phyloP scores from a whole-genome alignment of 495 filamentous ascomycete genomes.

The Penicillium flavigenum region DNA sequence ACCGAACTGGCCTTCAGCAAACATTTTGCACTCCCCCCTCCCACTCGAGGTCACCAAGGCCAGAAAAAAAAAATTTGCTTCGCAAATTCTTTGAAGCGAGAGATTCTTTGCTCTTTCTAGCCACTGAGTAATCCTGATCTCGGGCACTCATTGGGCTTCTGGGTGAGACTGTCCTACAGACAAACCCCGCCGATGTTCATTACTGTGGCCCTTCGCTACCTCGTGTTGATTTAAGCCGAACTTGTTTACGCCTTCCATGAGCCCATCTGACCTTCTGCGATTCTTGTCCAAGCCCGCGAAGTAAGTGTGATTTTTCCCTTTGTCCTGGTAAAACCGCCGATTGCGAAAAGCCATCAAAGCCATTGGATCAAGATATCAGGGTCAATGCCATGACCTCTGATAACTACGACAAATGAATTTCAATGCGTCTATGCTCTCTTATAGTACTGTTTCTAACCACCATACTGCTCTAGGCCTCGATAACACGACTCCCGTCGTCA shows the following conservation, averaged over 20 bases:
- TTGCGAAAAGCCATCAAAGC: neutral
- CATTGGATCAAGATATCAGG: slow-evolving; percentile 1
- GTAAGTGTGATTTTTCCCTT: slow-evolving; percentile 53
- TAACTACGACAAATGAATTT: neutral
- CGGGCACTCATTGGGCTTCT: slow-evolving; percentile 26
- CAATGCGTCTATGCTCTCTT: neutral
- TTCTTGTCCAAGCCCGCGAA: slow-evolving; percentile 96
- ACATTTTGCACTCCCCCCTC: slow-evolving; percentile 24
- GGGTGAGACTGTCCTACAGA: slow-evolving; percentile 18
- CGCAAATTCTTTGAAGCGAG: slow-evolving; percentile 4
- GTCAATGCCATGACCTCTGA: neutral
- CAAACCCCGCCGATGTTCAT: slow-evolving; percentile 38
- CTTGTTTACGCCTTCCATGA: slow-evolving; percentile 68
- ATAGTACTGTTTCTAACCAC: slow-evolving; percentile 14
- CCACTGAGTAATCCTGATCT: slow-evolving; percentile 17
- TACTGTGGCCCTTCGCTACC: slow-evolving; percentile 38
- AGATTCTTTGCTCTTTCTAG: slow-evolving; percentile 8
- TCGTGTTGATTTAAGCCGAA: slow-evolving; percentile 40
- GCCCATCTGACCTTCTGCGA: slow-evolving; percentile 85
- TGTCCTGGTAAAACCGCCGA: neutral
- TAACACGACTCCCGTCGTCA: slow-evolving; percentile 60
- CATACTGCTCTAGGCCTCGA: slow-evolving; percentile 68
- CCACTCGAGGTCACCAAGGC: slow-evolving; percentile 18
- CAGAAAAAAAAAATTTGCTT: slow-evolving; percentile 8
- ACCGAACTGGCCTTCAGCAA: slow-evolving; percentile 23